Evolutionary conservation across 768 basidiomycete genomes (phyloP), one percentile per base, ranked within the genome.

Genomic region (Lactarius sp.): DNA sequence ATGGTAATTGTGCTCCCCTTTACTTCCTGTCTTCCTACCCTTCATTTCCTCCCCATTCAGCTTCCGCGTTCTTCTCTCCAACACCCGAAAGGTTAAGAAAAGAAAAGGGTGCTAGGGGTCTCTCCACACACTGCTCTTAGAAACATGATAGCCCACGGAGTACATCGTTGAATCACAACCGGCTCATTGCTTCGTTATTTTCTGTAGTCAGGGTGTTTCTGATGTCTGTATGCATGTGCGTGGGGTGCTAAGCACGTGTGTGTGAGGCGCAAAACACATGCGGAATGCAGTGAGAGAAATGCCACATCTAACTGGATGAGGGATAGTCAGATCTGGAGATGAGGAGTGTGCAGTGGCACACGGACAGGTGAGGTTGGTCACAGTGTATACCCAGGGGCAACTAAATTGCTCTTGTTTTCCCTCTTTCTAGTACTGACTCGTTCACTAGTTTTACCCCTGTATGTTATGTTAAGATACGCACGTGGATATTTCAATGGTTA

Each of bases 1-100:
- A 31, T 56, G 46, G 61, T 18, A 63, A 63, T 61, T 55, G 31
- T 41, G 14, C 14, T 14, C 14, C 37, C 36, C 22, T 27, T 27
- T 27, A 27, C 39, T 39, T 36, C 20, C 33, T 20, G 6, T 8
- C 1, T 18, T 5, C 52, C n/a, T 18, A 6, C 44, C 44, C 44
- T 46, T 46, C 44, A 7, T 16, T 46, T 46, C 44, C 44, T 20
- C 8, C 8, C n/a, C 44, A 7, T 46, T 9, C n/a, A 8, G 7
- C n/a, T 46, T 46, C 44, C 8, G 42, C 16, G 16, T 42, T 42
- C 42, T 42, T 42, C 42, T 42, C 42, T 42, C 42, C 42, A 42
- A 10, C 39, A 27, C 12, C 39, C 39, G 39, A 39, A 39, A 8
- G 12, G 22, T 27, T 27, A 27, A 27, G 22, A 27, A 27, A 27